Conservation (phyloP, 805 yeast genomes). For the Ogataea pilisensis region DNA sequence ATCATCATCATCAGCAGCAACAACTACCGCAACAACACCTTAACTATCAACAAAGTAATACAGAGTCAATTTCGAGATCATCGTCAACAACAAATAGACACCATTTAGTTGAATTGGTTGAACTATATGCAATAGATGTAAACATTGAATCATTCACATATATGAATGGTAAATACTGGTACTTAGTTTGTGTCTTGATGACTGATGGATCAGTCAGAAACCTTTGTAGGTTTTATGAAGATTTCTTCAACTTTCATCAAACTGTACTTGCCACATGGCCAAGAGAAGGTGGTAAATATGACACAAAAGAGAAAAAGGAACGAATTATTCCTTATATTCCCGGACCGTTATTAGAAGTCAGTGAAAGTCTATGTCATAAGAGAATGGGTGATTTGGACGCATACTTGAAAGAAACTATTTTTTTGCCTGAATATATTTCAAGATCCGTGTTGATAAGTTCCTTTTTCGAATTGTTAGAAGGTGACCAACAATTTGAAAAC, state of each 20-base stretch:
- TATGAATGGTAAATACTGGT: constrained; percentile 88
- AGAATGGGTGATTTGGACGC: constrained; percentile 52
- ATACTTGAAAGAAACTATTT: constrained; percentile 51
- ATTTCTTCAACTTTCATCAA: constrained; percentile 91
- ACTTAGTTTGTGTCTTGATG: constrained; percentile 62
- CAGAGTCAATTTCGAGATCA: constrained; percentile 7
- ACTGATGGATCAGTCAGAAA: constrained; percentile 66
- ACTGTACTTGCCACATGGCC: constrained; percentile 80
- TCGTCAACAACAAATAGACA: constrained; percentile 11
- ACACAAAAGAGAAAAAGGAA: constrained; percentile 67
- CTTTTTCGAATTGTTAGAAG: constrained; percentile 64
- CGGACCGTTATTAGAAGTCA: constrained; percentile 90
- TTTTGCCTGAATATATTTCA: constrained; percentile 74
- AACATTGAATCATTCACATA: constrained; percentile 75
- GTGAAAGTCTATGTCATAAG: constrained; percentile 59
- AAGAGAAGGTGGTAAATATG: constrained; percentile 80
- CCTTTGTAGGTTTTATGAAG: constrained; percentile 88
- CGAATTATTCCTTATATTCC: constrained; percentile 92
- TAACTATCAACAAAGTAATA: constrained; percentile 10
- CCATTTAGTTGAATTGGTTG: constrained; percentile 7
- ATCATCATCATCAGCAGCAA: constrained; percentile 8
- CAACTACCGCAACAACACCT: constrained; percentile 14
- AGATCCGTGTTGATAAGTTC: constrained; percentile 61
- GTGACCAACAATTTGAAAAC: constrained; percentile 48
- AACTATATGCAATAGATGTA: constrained; percentile 48